These are phyloP conservation scores for Escovopsis weberi DNA, from an alignment of 2,329 filamentous ascomycete genomes.

Conservation along the genomic window DNA sequence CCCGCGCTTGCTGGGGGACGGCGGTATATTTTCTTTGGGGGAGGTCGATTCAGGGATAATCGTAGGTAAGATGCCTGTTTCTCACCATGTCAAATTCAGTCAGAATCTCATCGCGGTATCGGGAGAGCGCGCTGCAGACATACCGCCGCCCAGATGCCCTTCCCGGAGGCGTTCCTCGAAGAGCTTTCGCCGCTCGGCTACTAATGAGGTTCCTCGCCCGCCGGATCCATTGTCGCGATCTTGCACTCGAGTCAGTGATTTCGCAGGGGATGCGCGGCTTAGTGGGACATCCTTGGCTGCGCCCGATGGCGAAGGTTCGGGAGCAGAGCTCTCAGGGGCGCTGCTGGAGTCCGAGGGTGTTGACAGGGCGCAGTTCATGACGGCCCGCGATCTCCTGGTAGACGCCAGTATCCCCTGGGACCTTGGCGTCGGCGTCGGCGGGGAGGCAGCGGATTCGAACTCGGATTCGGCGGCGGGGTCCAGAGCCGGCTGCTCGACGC, in stretches of 20 bases:
- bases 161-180: constrained; percentile 7
- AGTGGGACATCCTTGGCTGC: not conserved
- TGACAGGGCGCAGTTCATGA: not conserved
- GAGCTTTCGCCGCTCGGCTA: constrained; percentile 12
- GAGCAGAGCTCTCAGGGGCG: not conserved
- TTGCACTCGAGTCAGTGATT: not conserved
- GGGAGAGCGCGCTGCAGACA: not conserved
- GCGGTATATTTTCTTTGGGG: not conserved
- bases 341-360: not conserved
- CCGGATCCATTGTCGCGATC: not conserved
- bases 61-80: not conserved
- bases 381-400: not conserved
- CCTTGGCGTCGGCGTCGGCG: not conserved
- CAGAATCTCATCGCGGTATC: too few species aligned
- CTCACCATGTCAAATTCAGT: too few species aligned
- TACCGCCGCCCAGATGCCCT: not conserved
- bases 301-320: not conserved
- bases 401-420: not conserved
- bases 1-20: not conserved
- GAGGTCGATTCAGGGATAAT: not conserved
- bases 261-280: not conserved
- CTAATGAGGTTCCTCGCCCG: constrained; percentile 5
- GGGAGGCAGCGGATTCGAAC: not conserved
- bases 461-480: too few species aligned
- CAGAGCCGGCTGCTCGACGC: not conserved